Conservation (phyloP, 2,329 filamentous ascomycete species). For the Hypocreales sp. region DNA sequence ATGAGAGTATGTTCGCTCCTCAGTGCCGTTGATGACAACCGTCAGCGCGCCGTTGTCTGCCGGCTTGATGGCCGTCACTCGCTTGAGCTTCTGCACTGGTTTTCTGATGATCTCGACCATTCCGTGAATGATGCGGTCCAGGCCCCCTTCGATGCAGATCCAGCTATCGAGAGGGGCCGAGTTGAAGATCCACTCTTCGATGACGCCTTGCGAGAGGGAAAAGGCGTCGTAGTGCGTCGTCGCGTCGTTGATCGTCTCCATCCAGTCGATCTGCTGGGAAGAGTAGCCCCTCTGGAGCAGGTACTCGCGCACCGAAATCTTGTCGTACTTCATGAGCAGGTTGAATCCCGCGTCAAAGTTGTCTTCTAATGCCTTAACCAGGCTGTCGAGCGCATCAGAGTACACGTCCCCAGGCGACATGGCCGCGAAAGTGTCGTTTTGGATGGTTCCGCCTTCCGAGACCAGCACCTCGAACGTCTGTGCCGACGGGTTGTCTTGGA, state of each 20-base stretch:
- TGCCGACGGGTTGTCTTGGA: constrained; percentile 1
- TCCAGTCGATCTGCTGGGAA: constrained; percentile 14
- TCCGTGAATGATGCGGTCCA: constrained; percentile 4
- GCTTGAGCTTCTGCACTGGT: neutral
- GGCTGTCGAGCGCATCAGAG: neutral
- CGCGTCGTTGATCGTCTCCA: constrained; percentile 11
- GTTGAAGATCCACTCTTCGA: constrained; percentile 11
- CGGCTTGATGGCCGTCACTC: neutral
- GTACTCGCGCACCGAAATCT: constrained; percentile 6
- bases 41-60: constrained; percentile 5
- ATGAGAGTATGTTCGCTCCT: constrained; percentile 1
- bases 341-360: constrained; percentile 8
- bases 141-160: constrained; percentile 16
- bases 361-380: constrained; percentile 3
- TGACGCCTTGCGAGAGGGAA: constrained; percentile 8
- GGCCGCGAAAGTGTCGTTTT: constrained; percentile 1
- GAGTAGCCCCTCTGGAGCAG: constrained; percentile 11
- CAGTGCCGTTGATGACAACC: constrained; percentile 7
- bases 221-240: constrained; percentile 10
- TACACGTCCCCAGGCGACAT: constrained; percentile 1
- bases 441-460: constrained; percentile 2
- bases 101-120: constrained; percentile 1
- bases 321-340: constrained; percentile 9
- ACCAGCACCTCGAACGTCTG: constrained; percentile 1
- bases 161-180: constrained; percentile 8